phyloP scores from a whole-genome alignment of 495 filamentous ascomycete species.

The Friedmanniomyces simplex region DNA sequence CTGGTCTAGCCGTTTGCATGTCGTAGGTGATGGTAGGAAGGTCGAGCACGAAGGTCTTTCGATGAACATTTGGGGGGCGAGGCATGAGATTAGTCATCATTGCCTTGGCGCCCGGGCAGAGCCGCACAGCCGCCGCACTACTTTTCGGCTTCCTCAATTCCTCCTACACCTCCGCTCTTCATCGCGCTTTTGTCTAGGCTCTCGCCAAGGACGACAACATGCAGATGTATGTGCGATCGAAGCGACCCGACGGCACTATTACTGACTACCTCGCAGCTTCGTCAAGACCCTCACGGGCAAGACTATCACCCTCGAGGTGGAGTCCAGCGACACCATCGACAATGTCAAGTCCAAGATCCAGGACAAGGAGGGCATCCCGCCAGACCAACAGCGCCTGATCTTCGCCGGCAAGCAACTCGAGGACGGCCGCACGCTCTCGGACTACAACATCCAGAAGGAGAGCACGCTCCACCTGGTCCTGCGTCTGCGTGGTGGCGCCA shows the following conservation, averaged over 20 bases:
- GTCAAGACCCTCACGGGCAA: constrained; percentile 99
- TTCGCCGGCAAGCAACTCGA: constrained; percentile 99
- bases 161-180: not conserved
- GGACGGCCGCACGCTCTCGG: constrained; percentile 95
- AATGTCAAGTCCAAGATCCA: constrained; percentile 97
- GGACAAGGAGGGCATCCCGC: constrained; percentile 99
- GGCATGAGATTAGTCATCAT: too few species aligned
- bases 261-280: constrained; percentile 52
- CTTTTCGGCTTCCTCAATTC: too few species aligned
- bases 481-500: constrained; percentile 90
- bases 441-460: constrained; percentile 99
- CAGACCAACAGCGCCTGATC: constrained; percentile 99
- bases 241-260: not conserved
- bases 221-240: not conserved
- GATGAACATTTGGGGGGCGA: too few species aligned
- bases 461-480: constrained; percentile 97
- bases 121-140: too few species aligned
- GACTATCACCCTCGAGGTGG: constrained; percentile 99
- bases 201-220: constrained; percentile 1
- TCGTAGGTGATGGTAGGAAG: too few species aligned
- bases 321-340: constrained; percentile 98
- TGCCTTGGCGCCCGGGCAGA: too few species aligned
- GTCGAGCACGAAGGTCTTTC: too few species aligned
- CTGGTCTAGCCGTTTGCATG: too few species aligned
- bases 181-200: constrained; percentile 4